phyloP scores from a whole-genome alignment of 345 rosid genomes.

The Orychophragmus violaceus region DNA sequence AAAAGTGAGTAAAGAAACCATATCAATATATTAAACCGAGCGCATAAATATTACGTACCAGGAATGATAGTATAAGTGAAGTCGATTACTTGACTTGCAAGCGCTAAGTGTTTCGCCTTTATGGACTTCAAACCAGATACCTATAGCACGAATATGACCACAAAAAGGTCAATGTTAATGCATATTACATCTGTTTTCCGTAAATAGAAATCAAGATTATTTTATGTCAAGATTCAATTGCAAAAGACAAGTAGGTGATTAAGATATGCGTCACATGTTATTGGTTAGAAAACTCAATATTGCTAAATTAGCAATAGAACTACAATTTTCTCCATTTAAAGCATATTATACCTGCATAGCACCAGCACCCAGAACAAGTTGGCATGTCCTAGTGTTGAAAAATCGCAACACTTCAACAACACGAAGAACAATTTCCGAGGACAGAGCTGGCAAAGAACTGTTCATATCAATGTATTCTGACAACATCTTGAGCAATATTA shows the following conservation, averaged over 20 bases:
- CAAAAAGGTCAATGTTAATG: slow-evolving; percentile 3
- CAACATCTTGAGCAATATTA: slow-evolving; percentile 91
- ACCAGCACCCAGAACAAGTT: slow-evolving; percentile 98
- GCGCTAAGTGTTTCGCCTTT: slow-evolving; percentile 93
- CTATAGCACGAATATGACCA: slow-evolving; percentile 35
- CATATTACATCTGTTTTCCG: background rate
- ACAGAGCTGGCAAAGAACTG: slow-evolving; percentile 64
- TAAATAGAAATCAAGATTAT: background rate
- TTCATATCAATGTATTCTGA: slow-evolving; percentile 95
- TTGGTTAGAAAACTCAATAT: background rate
- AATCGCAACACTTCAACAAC: slow-evolving; percentile 83
- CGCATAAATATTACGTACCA: slow-evolving; percentile 80
- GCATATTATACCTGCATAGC: slow-evolving; percentile 81
- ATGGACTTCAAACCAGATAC: slow-evolving; percentile 97
- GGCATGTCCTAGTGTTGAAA: slow-evolving; percentile 94
- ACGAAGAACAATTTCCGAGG: slow-evolving; percentile 88
- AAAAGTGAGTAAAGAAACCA: background rate
- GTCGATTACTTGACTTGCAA: slow-evolving; percentile 97
- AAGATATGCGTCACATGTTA: background rate
- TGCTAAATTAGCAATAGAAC: background rate
- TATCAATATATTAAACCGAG: no score
- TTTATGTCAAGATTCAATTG: background rate
- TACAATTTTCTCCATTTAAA: background rate
- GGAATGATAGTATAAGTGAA: slow-evolving; percentile 77
- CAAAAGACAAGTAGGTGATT: slow-evolving; percentile 2